These are phyloP conservation scores for Hericium erinaceus DNA, from an alignment of 768 basidiomycete genomes.

Conservation along the genomic window DNA sequence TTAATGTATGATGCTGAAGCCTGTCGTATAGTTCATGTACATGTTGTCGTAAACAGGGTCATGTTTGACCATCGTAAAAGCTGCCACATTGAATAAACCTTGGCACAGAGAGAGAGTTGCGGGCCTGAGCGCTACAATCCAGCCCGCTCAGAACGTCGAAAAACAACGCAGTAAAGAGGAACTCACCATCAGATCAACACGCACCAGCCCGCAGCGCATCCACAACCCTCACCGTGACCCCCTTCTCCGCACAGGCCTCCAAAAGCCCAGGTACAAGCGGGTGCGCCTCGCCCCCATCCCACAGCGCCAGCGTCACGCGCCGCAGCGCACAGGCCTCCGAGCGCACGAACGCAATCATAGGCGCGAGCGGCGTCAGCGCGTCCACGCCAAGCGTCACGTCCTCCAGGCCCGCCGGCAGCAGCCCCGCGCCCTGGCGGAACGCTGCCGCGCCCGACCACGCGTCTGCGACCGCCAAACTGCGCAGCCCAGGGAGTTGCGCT, in stretches of 20 bases:
- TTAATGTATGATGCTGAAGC: too few species aligned
- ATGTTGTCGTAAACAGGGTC: too few species aligned
- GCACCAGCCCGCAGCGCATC: neutral
- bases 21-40: too few species aligned
- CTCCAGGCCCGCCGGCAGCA: neutral
- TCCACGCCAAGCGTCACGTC: neutral
- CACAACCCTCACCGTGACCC: neutral
- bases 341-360: neutral
- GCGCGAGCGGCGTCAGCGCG: neutral
- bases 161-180: too few species aligned
- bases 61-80: too few species aligned
- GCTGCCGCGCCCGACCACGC: neutral
- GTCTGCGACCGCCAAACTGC: neutral
- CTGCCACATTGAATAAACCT: too few species aligned
- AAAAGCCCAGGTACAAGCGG: neutral
- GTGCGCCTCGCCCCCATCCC: neutral
- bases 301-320: neutral
- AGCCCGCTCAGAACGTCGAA: too few species aligned
- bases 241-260: neutral
- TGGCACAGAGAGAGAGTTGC: too few species aligned
- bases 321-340: neutral
- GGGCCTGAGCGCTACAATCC: too few species aligned
- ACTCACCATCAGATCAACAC: too few species aligned
- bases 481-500: neutral
- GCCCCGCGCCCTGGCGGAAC: neutral